Percentiles rank a stretch among this genome's conserved stretches.
Conservation (phyloP, 768 basidiomycete genomes). For the Asterophora parasitica region DNA sequence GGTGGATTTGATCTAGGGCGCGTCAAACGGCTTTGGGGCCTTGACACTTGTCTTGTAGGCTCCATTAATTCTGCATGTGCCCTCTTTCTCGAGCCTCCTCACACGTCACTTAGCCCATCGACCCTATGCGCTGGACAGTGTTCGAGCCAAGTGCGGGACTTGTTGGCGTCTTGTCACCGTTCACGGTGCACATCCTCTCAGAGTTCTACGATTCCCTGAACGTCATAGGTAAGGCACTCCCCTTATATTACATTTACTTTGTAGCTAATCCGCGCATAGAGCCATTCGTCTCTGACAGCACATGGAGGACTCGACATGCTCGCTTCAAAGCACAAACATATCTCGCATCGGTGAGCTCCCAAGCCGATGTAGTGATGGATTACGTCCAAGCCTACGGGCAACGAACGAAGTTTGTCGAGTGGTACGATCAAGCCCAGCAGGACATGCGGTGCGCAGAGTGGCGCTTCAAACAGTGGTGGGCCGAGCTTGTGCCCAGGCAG, state of each 20-base stretch:
- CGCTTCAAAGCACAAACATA: neutral
- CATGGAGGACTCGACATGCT: neutral
- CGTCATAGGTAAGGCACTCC: constrained; percentile 13
- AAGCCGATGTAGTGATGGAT: neutral
- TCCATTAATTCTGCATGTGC: neutral
- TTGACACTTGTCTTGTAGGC: constrained; percentile 16
- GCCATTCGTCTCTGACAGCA: constrained; percentile 3
- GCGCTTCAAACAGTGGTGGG: constrained; percentile 7
- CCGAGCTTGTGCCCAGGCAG: neutral
- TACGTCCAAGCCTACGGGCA: neutral
- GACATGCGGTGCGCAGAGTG: neutral
- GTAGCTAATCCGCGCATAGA: neutral
- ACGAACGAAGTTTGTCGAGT: neutral
- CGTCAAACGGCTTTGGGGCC: constrained; percentile 17
- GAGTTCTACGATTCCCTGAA: constrained; percentile 15
- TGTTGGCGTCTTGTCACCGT: constrained; percentile 13
- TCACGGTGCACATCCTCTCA: constrained; percentile 13
- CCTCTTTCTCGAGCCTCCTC: neutral
- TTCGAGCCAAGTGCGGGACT: constrained; percentile 9
- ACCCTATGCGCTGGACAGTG: constrained; percentile 16
- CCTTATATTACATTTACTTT: neutral
- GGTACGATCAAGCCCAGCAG: constrained; percentile 2
- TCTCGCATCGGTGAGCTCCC: neutral
- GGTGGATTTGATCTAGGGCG: constrained; percentile 15
- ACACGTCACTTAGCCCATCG: constrained; percentile 11